Evolutionary conservation across 1,284 basidiomycete genomes (phyloP).

Genomic region (Boletus subluridellus): DNA sequence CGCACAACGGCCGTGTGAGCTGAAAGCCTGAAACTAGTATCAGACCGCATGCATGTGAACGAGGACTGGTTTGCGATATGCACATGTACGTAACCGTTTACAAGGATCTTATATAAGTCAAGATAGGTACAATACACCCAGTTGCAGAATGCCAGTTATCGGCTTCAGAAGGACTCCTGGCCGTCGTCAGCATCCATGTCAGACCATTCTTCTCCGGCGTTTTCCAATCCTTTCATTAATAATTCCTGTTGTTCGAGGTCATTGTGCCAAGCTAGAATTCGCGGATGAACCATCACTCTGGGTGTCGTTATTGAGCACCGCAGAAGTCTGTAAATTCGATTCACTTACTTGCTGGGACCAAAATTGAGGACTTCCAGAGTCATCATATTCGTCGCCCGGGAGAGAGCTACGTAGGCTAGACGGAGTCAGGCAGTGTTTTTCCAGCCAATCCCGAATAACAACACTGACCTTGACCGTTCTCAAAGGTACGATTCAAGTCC

Average conservation of each 20-base stretch:
- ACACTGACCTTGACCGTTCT: constrained; percentile 69
- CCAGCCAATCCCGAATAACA: not conserved
- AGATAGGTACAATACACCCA: not conserved
- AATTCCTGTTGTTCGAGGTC: constrained; percentile 24
- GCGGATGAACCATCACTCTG: constrained; percentile 51
- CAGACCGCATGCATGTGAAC: constrained; percentile 9
- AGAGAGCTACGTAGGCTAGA: constrained; percentile 89
- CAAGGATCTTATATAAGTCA: not conserved
- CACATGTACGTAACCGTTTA: constrained; percentile 4
- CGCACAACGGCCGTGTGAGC: not conserved
- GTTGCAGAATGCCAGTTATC: not conserved
- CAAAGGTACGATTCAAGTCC: constrained; percentile 65
- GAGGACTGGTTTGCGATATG: not conserved
- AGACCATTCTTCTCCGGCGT: constrained; percentile 14
- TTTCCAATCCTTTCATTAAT: not conserved
- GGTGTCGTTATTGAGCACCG: not conserved
- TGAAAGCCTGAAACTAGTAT: not conserved
- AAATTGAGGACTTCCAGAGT: constrained; percentile 85
- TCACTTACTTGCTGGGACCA: constrained; percentile 61
- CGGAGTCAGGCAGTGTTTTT: constrained; percentile 9
- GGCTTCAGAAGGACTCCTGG: constrained; percentile 11
- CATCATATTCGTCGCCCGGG: constrained; percentile 82
- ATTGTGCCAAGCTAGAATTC: constrained; percentile 33
- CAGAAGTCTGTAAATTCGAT: not conserved
- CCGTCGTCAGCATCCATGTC: constrained; percentile 24